phyloP scores from a whole-genome alignment of 2,329 filamentous ascomycete species.

The Sporothrix dimorphospora region DNA sequence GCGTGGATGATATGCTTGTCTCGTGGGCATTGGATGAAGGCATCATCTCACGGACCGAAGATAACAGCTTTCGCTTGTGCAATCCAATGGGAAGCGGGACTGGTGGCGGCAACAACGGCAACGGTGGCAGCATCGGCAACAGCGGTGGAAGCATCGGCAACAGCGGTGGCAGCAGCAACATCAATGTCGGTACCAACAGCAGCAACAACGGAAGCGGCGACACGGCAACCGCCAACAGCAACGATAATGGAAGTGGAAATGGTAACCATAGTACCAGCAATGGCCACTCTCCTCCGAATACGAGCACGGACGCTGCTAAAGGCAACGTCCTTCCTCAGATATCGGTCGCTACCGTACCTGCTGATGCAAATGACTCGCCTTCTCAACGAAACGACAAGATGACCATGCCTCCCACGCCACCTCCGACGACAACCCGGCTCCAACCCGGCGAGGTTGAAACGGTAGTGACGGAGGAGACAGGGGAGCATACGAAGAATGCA shows the following conservation, averaged over 20 bases:
- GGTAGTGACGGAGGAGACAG: not conserved
- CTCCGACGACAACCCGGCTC: not conserved
- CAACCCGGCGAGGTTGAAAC: not conserved
- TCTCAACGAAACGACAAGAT: not conserved
- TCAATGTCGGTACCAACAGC: not conserved
- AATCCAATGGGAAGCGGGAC: conserved; percentile 43
- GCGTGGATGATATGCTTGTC: conserved; percentile 60
- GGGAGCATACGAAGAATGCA: not conserved
- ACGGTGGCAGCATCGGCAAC: not conserved
- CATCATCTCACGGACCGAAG: conserved; percentile 62
- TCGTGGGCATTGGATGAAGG: conserved; percentile 66
- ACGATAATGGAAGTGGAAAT: not conserved
- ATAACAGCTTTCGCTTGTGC: conserved; percentile 61
- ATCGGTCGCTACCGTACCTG: not conserved
- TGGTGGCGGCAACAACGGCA: conserved; percentile 22
- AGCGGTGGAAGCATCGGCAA: not conserved
- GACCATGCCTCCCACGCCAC: conserved; percentile 10
- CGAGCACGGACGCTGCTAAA: not conserved
- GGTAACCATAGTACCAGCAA: not conserved
- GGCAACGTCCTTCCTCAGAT: not conserved
- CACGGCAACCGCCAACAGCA: not conserved
- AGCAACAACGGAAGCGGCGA: conserved; percentile 2
- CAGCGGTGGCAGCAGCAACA: not conserved
- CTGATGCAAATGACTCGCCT: not conserved
- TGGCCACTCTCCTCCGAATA: not conserved